Conservation (phyloP, 192 early-diverging fungal species). For the Linnemannia hyalina region DNA sequence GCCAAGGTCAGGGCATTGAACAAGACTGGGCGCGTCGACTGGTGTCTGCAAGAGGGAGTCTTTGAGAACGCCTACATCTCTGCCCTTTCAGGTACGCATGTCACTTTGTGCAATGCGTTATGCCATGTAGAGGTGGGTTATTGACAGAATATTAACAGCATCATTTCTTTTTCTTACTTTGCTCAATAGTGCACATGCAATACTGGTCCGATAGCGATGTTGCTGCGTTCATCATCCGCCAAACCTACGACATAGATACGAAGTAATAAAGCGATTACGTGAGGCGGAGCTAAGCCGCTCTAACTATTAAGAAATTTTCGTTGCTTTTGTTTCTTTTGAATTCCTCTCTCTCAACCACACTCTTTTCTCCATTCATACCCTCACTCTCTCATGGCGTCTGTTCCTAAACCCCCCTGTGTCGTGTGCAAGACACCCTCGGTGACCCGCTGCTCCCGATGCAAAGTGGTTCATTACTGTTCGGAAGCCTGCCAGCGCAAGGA, state of each 20-base stretch:
- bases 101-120: not conserved
- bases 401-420: conserved; percentile 33
- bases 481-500: conserved; percentile 45
- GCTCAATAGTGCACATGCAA: conserved; percentile 47
- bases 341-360: too few species aligned
- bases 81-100: conserved; percentile 53
- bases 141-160: not conserved
- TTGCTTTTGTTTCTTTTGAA: not conserved
- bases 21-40: conserved; percentile 64
- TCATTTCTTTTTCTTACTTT: not conserved
- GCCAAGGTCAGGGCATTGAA: conserved; percentile 61
- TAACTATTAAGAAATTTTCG: not conserved
- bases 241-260: conserved; percentile 61
- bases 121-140: not conserved
- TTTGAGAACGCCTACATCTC: conserved; percentile 62
- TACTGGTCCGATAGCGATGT: conserved; percentile 71
- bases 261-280: conserved; percentile 7
- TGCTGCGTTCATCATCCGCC: conserved; percentile 71
- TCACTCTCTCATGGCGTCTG: not conserved
- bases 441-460: conserved; percentile 51
- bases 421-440: conserved; percentile 45
- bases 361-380: not conserved
- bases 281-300: conserved; percentile 12
- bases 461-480: conserved; percentile 48
- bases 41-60: conserved; percentile 63